These are phyloP conservation scores for Nothophoma quercina DNA, from an alignment of 2,329 filamentous ascomycete genomes.

Conservation along the genomic window DNA sequence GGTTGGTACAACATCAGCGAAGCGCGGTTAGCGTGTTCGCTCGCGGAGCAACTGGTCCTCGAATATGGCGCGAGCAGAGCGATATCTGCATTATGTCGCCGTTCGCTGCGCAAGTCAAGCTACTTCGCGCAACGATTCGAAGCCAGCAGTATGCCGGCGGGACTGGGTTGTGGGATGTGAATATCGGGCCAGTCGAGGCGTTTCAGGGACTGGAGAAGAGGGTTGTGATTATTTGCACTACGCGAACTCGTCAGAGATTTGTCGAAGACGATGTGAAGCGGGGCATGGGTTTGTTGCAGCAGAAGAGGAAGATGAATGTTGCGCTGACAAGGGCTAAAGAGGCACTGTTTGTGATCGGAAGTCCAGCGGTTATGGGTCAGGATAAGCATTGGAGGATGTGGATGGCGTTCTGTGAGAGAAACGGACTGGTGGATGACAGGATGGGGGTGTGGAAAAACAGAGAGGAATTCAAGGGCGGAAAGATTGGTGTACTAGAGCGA, in stretches of 20 bases:
- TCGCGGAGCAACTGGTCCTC: constrained; percentile 37
- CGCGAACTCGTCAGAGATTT: constrained; percentile 45
- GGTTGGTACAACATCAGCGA: constrained; percentile 49
- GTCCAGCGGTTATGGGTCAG: constrained; percentile 45
- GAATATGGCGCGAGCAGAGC: constrained; percentile 30
- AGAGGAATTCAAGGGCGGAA: constrained; percentile 6
- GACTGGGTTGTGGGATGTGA: constrained; percentile 47
- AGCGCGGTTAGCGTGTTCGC: constrained; percentile 40
- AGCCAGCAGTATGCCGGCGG: constrained; percentile 14
- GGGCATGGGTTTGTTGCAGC: constrained; percentile 48
- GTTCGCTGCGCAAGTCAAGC: constrained; percentile 55
- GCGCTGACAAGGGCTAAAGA: constrained; percentile 56
- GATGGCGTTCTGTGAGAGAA: constrained; percentile 50
- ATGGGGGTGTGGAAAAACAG: constrained; percentile 13
- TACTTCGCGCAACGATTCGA: constrained; percentile 50
- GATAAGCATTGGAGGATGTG: constrained; percentile 51
- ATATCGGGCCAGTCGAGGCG: constrained; percentile 56
- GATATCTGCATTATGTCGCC: constrained; percentile 56
- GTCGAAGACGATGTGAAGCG: constrained; percentile 40
- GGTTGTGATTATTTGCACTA: constrained; percentile 56
- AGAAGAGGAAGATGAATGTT: constrained; percentile 54
- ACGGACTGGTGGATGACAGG: constrained; percentile 40
- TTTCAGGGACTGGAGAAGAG: constrained; percentile 56
- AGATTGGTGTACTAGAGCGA: constrained; percentile 37
- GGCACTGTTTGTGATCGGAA: constrained; percentile 53